Evolutionary conservation across 257 asterid species (phyloP), one percentile per base, ranked within the genome.

Genomic region (Solanum dulcamara): DNA sequence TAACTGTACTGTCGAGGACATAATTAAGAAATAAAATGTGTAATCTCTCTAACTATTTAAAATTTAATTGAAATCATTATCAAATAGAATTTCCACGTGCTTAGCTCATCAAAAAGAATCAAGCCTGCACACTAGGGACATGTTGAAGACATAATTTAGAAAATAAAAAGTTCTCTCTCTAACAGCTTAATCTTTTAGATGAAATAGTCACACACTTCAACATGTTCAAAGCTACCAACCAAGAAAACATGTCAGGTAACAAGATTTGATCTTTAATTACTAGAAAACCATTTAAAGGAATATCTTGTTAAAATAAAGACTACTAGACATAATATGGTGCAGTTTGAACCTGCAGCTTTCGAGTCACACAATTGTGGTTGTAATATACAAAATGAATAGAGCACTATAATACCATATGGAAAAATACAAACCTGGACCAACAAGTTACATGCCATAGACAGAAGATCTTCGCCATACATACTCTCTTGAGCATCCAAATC

Each of bases 401-500:
- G 48, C 15, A 68, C 77, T 33, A 30, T 28, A 64, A 64, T 66
- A 66, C 48, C 75, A 84, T 50, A 85, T 48, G 87, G 59, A 44
- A 75, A 75, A 75, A 68, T 28, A 48, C 82, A 81, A 92, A 97
- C 99, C 98, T 97, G 98, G 87, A 97, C 96, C 96, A 97, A 91
- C 90, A 95, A 81, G 88, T 86, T 90, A 89, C 96, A 92, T 82
- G 95, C 92, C 96, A 97, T 87, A 59, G 98, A 89, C 88, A 95
- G 87, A 88, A 97, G 99, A 90, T 97, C 99, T 90, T 97, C 99
- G 30, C 99, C 98, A 80, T 91, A 85, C 98, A 97, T 89, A 89
- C 89, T 93, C 89, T 97, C 99, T 87, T 95, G 98, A 57, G 87
- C 89, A 89, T 97, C 99, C 90, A 95, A 88, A 51, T 94, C 94